phyloP scores from a whole-genome alignment of 2,329 filamentous ascomycete genomes.

The Aspergillus unguis region DNA sequence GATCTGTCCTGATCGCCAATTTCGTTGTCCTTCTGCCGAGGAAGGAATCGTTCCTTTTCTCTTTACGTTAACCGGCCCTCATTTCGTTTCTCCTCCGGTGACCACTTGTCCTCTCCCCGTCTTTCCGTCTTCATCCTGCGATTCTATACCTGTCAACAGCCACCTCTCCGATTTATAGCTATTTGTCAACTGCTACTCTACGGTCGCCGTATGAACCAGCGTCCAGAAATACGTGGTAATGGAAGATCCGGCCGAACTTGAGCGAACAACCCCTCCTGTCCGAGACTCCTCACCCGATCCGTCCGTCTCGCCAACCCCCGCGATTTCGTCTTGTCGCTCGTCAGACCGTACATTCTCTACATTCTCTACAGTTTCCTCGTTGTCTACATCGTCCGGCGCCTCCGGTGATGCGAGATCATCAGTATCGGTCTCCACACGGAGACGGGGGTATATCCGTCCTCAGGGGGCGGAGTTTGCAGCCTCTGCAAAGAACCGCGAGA shows the following conservation, averaged over 20 bases:
- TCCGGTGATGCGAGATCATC: constrained; percentile 43
- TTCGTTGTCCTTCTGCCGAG: constrained; percentile 10
- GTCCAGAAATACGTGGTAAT: constrained; percentile 18
- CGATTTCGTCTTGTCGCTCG: constrained; percentile 44
- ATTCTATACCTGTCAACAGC: constrained; percentile 1
- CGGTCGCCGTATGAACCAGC: constrained; percentile 3
- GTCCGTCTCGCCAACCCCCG: constrained; percentile 41
- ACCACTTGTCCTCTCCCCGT: constrained; percentile 20
- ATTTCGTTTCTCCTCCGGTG: constrained; percentile 8
- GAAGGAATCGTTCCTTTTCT: constrained; percentile 14
- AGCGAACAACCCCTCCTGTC: constrained; percentile 22
- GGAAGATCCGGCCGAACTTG: constrained; percentile 27
- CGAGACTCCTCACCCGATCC: constrained; percentile 41
- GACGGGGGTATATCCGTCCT: constrained; percentile 82
- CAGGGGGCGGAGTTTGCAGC: constrained; percentile 85
- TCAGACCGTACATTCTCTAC: constrained; percentile 46
- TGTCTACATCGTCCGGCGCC: constrained; percentile 44
- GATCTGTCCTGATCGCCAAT: constrained; percentile 21
- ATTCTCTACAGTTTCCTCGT: constrained; percentile 46
- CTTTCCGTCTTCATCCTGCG: background rate
- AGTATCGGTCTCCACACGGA: constrained; percentile 46
- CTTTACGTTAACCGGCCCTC: constrained; percentile 3
- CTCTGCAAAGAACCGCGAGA: constrained; percentile 85
- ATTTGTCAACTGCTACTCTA: background rate
- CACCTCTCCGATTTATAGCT: constrained; percentile 1